A percentile compares a stretch with the other conserved stretches of the same genome.
Evolutionary conservation across 345 rosid genomes (phyloP).

Genomic region (Boechera retrofracta): DNA sequence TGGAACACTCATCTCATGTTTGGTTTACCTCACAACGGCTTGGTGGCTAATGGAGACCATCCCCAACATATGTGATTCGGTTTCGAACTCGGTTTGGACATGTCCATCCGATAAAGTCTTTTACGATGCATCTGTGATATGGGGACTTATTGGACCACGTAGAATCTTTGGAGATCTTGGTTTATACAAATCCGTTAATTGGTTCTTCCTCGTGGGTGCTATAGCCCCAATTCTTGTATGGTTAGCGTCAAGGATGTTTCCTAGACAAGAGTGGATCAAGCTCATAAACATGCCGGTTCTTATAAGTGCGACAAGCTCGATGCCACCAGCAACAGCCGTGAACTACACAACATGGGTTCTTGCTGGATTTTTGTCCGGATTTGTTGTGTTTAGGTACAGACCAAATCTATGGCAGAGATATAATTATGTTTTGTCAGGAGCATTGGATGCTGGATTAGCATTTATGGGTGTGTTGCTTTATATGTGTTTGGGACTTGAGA

Average conservation of each 20-base stretch:
- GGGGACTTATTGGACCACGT: slow-evolving; percentile 94
- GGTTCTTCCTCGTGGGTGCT: slow-evolving; percentile 92
- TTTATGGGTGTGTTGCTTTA: slow-evolving; percentile 93
- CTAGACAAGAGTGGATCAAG: slow-evolving; percentile 77
- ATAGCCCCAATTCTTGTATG: slow-evolving; percentile 81
- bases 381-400: slow-evolving; percentile 71
- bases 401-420: slow-evolving; percentile 85
- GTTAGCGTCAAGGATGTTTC: slow-evolving; percentile 79
- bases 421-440: slow-evolving; percentile 92
- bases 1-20: slow-evolving; percentile 85
- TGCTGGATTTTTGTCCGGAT: slow-evolving; percentile 84
- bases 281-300: slow-evolving; percentile 94
- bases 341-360: slow-evolving; percentile 93
- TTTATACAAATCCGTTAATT: slow-evolving; percentile 69
- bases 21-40: slow-evolving; percentile 80
- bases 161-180: slow-evolving; percentile 92
- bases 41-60: slow-evolving; percentile 99
- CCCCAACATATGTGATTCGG: slow-evolving; percentile 71
- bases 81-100: slow-evolving; percentile 81
- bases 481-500: slow-evolving; percentile 80
- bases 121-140: slow-evolving; percentile 93
- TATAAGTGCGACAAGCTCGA: slow-evolving; percentile 76
- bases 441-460: slow-evolving; percentile 93
- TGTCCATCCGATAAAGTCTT: slow-evolving; percentile 89
- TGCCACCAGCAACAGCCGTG: slow-evolving; percentile 99